Percentiles rank a stretch among this genome's conserved stretches.
Evolutionary conservation across 495 filamentous ascomycete genomes (phyloP).

Genomic region (Trichoderma gamsii): DNA sequence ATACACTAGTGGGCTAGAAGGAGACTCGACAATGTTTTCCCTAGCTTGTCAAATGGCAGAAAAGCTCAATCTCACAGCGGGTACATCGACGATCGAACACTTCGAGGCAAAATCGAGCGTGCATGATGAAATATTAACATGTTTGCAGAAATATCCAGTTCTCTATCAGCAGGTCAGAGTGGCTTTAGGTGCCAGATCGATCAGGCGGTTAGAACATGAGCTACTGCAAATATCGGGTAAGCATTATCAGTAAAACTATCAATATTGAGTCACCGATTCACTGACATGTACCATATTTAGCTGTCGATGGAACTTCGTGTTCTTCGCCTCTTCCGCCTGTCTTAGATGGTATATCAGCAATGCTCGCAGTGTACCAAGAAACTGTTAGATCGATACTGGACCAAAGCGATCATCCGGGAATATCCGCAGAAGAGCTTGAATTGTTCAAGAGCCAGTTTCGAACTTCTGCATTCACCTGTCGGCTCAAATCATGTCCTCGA

Average conservation of each 20-base stretch:
- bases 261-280: not conserved
- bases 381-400: constrained; percentile 19
- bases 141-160: not conserved
- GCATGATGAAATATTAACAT: not conserved
- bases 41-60: constrained; percentile 1
- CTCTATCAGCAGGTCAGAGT: not conserved
- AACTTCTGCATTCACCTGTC: constrained; percentile 24
- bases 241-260: not conserved
- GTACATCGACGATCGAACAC: not conserved
- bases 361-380: constrained; percentile 21
- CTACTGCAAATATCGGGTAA: not conserved
- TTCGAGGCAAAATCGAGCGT: not conserved
- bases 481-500: constrained; percentile 18
- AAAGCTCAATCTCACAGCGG: not conserved
- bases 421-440: constrained; percentile 22
- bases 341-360: not conserved
- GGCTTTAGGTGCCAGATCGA: not conserved
- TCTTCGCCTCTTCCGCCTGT: no score
- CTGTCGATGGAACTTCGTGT: not conserved
- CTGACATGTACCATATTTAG: not conserved
- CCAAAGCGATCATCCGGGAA: constrained; percentile 15
- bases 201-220: not conserved
- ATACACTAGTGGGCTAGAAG: not conserved
- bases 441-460: constrained; percentile 24
- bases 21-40: not conserved